Evolutionary conservation across 1,139 yeast genomes (phyloP).

Genomic region (Candida pseudoviswanathii): DNA sequence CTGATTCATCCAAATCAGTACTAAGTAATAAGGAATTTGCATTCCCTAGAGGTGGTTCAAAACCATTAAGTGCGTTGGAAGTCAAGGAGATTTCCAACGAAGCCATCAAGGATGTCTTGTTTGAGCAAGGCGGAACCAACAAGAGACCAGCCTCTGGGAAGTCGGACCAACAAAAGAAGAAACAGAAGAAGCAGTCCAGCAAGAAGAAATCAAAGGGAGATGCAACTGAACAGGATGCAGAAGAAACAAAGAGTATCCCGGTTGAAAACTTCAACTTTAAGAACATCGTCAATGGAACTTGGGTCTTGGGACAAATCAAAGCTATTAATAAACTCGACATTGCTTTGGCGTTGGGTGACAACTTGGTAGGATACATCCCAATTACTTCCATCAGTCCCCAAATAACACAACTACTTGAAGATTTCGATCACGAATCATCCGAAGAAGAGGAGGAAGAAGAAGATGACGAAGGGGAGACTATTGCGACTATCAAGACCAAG

Average conservation of each 20-base stretch:
- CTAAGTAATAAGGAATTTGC: conserved; percentile 61
- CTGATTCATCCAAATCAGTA: conserved; percentile 20
- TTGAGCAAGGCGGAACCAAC: conserved; percentile 47
- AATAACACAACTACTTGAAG: conserved; percentile 58
- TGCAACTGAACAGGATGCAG: conserved; percentile 18
- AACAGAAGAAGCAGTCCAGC: conserved; percentile 17
- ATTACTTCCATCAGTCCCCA: conserved; percentile 73
- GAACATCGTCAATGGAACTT: conserved; percentile 67
- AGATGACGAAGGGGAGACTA: conserved; percentile 39
- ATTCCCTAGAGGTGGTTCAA: conserved; percentile 95
- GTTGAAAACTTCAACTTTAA: conserved; percentile 66
- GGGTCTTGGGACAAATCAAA: conserved; percentile 74
- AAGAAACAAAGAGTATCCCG: conserved; percentile 33
- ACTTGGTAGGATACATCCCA: conserved; percentile 77
- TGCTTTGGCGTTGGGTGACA: conserved; percentile 77
- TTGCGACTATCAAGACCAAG: conserved; percentile 27
- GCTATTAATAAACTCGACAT: conserved; percentile 64
- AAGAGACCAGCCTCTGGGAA: conserved; percentile 33
- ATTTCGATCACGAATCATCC: conserved; percentile 43
- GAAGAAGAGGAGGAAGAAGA: conserved; percentile 48
- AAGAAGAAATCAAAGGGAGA: conserved; percentile 10
- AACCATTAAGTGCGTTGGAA: conserved; percentile 85
- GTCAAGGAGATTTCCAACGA: conserved; percentile 91
- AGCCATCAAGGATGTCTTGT: conserved; percentile 84
- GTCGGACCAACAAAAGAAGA: conserved; percentile 28